Conservation (phyloP, 257 asterid genomes). For the Echium plantagineum region DNA sequence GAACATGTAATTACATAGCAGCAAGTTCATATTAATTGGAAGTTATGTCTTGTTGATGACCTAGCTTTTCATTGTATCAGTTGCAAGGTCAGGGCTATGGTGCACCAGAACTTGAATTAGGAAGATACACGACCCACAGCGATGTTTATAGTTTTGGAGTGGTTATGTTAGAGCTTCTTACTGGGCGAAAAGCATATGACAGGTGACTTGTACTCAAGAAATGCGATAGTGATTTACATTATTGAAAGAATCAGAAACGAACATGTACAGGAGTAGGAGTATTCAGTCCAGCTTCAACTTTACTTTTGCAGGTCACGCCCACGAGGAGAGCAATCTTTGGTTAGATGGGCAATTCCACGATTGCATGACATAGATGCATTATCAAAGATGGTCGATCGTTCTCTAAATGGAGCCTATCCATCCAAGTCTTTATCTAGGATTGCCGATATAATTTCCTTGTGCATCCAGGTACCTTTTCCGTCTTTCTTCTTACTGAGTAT, state of each 20-base stretch:
- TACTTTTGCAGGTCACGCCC: constrained; percentile 45
- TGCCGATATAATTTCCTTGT: constrained; percentile 80
- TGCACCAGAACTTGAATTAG: constrained; percentile 85
- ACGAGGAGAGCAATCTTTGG: constrained; percentile 66
- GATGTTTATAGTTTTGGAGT: constrained; percentile 97
- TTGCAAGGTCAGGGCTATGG: constrained; percentile 84
- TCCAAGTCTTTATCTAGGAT: constrained; percentile 76
- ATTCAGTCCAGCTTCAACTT: background rate
- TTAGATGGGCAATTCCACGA: constrained; percentile 75
- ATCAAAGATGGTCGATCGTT: constrained; percentile 87
- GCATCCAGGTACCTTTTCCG: constrained; percentile 54
- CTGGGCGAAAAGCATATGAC: constrained; percentile 78
- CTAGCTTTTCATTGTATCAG: constrained; percentile 23
- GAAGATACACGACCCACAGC: constrained; percentile 60
- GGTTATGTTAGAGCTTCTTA: constrained; percentile 71
- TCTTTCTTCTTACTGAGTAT: too few species aligned
- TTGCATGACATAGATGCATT: constrained; percentile 79
- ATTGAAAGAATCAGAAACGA: background rate
- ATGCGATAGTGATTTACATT: background rate
- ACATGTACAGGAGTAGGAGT: background rate
- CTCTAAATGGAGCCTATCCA: constrained; percentile 62
- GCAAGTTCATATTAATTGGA: too few species aligned
- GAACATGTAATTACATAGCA: too few species aligned
- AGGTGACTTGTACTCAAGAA: constrained; percentile 32
- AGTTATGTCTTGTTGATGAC: constrained; percentile 8